Base-by-base conservation (phyloP, 2,329 filamentous ascomycete genomes). In the Fusarium sp. region DNA sequence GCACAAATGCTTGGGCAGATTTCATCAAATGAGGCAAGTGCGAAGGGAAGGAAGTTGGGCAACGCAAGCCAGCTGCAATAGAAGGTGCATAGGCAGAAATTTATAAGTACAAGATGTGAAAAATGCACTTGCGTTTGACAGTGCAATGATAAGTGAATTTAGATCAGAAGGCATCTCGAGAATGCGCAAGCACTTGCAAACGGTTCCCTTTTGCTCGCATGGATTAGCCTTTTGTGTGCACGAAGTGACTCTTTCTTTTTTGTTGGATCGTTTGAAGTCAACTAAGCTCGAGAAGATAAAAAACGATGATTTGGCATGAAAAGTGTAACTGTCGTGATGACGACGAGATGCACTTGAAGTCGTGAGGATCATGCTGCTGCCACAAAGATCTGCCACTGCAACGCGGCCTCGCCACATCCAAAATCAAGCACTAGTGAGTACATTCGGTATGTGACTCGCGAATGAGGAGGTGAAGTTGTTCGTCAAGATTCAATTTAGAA, bases 271-370 rank as follows among this genome's bases (percentile, higher is more conserved):
- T 18, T 40, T 12, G 7, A 12, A 31, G 20, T 30, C 18, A 38
- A 38, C 6, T n/a, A 26, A 41, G 15, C 18, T 23, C 20, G 8
- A 4, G 15, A 3, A 30, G 8, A 23, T 23, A 23, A 3, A 23
- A 30, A 11, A 11, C 9, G 30, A 11, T 11, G 16, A 28, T 16
- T 50, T 16, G 23, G 3, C 8, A 44, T 18, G 16, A 6, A 30
- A 50, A 50, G 47, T 30, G 12, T 38, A 50, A 38, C 18, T 26
- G 31, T 6, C 20, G 10, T 44, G 23, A 61, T 47, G 61, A 49
- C 56, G 62, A 36, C 40, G 44, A 47, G 56, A 31, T 34, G 20
- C 31, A 42, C 10, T 9, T 30, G 23, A 13, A 10, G 23, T 13
- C 15, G 11, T 7, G 41, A 13, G 10, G 8, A 30, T 30, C 30